A percentile compares a stretch with the other conserved stretches of the same genome.
Evolutionary conservation across 495 filamentous ascomycete genomes (phyloP).

Genomic region (Corynascus novoguineensis): DNA sequence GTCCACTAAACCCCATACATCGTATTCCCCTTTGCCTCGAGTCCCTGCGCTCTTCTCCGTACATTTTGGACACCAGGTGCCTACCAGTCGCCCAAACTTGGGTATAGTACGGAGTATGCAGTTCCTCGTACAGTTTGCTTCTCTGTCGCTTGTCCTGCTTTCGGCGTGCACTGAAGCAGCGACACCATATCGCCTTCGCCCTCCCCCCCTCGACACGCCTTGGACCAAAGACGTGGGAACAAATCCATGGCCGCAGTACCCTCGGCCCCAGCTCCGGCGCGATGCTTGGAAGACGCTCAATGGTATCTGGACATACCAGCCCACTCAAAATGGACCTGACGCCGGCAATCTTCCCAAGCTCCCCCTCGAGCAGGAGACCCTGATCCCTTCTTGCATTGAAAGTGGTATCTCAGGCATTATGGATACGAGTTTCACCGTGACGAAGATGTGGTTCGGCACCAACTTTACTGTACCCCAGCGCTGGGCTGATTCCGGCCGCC

Average conservation of each 20-base stretch:
- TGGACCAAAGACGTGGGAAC: slow-evolving; percentile 60
- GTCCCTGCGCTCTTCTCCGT: neutral
- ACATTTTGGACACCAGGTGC: no score
- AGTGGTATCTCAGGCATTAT: slow-evolving; percentile 49
- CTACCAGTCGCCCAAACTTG: neutral
- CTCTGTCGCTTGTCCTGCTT: neutral
- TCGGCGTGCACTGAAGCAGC: neutral
- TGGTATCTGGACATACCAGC: slow-evolving; percentile 60
- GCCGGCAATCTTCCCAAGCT: slow-evolving; percentile 40
- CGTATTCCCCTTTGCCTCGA: no score
- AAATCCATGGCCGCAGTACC: slow-evolving; percentile 63
- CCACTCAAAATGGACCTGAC: slow-evolving; percentile 37
- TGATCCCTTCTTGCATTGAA: slow-evolving; percentile 63
- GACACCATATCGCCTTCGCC: slow-evolving; percentile 23
- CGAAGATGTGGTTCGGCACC: slow-evolving; percentile 58
- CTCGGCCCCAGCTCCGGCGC: slow-evolving; percentile 55
- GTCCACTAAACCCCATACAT: no score
- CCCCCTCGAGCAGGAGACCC: slow-evolving; percentile 43
- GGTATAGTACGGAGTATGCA: no score
- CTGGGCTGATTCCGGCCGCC: slow-evolving; percentile 35
- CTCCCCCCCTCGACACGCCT: slow-evolving; percentile 50
- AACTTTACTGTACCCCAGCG: slow-evolving; percentile 47
- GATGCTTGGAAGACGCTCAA: slow-evolving; percentile 58
- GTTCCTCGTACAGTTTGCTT: neutral
- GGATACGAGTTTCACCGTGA: slow-evolving; percentile 28